These are phyloP conservation scores for Steccherinum ochraceum DNA, from an alignment of 768 basidiomycete genomes.

Conservation along the genomic window DNA sequence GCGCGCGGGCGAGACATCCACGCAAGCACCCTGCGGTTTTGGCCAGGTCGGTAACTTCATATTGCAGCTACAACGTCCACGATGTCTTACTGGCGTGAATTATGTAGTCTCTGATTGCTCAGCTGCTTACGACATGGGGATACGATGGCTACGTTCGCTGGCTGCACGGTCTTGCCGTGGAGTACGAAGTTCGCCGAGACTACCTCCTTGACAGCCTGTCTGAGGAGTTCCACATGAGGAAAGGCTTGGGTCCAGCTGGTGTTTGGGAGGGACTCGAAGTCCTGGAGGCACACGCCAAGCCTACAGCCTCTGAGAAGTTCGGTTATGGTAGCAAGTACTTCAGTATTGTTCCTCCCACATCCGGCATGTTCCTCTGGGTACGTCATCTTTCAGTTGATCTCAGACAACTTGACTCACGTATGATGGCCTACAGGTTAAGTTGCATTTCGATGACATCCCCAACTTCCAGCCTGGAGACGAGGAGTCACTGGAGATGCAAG, in stretches of 20 bases:
- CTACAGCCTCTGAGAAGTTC: constrained; percentile 32
- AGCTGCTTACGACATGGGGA: constrained; percentile 61
- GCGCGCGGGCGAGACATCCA: constrained; percentile 59
- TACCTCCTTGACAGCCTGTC: constrained; percentile 57
- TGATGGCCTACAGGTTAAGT: constrained; percentile 37
- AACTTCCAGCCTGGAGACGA: constrained; percentile 28
- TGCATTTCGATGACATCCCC: constrained; percentile 58
- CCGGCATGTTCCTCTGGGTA: constrained; percentile 85
- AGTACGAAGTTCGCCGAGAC: constrained; percentile 57
- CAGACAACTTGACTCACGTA: background rate
- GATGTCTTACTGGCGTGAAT: background rate
- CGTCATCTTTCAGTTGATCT: constrained; percentile 15
- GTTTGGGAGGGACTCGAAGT: constrained; percentile 32
- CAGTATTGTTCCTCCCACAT: constrained; percentile 66
- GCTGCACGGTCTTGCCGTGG: constrained; percentile 55
- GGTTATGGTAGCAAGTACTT: constrained; percentile 35
- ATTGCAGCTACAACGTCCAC: too few species aligned
- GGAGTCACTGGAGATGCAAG: constrained; percentile 45
- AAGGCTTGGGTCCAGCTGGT: constrained; percentile 21
- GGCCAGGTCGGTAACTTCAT: constrained; percentile 40
- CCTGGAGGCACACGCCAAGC: constrained; percentile 40
- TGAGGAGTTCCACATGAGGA: constrained; percentile 53
- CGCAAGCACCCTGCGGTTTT: constrained; percentile 71
- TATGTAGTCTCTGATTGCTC: constrained; percentile 45
- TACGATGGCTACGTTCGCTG: constrained; percentile 70